Evolutionary conservation across 768 basidiomycete genomes (phyloP).

Genomic region (Trametes cingulata): DNA sequence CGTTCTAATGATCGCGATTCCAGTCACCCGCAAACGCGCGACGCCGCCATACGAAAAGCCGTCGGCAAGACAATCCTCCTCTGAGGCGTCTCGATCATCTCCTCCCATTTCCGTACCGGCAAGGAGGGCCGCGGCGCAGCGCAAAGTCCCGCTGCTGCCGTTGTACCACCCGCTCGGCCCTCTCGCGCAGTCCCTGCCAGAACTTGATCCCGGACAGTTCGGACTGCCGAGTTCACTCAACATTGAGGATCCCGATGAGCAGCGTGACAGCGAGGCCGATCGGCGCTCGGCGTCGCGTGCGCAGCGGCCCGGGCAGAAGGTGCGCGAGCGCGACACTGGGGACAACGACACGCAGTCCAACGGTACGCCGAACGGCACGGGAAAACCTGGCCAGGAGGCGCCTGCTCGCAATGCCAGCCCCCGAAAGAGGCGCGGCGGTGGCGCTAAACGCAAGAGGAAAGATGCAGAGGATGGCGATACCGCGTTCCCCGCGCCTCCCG

Average conservation of each 20-base stretch:
- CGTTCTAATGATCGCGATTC: conserved; percentile 16
- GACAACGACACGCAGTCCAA: conserved; percentile 37
- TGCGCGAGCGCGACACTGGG: conserved; percentile 42
- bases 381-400: conserved; percentile 34
- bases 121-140: conserved; percentile 6
- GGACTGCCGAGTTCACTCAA: conserved; percentile 51
- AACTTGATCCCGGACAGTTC: conserved; percentile 56
- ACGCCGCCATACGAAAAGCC: conserved; percentile 15
- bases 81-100: not conserved
- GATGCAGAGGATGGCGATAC: conserved; percentile 64
- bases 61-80: not conserved
- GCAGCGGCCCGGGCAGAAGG: conserved; percentile 50
- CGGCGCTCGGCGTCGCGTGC: conserved; percentile 47
- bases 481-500: conserved; percentile 55
- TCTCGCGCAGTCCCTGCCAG: conserved; percentile 65
- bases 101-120: not conserved
- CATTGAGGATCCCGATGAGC: conserved; percentile 32
- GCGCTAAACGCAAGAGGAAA: conserved; percentile 56
- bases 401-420: conserved; percentile 39
- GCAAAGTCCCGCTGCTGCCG: conserved; percentile 40
- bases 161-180: conserved; percentile 68
- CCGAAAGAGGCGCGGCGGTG: conserved; percentile 49
- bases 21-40: conserved; percentile 24
- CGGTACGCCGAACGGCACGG: conserved; percentile 25
- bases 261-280: conserved; percentile 40